A percentile compares a stretch with the other conserved stretches of the same genome.
Conservation (phyloP, 768 basidiomycete species). For the Kwoniella botswanensis region DNA sequence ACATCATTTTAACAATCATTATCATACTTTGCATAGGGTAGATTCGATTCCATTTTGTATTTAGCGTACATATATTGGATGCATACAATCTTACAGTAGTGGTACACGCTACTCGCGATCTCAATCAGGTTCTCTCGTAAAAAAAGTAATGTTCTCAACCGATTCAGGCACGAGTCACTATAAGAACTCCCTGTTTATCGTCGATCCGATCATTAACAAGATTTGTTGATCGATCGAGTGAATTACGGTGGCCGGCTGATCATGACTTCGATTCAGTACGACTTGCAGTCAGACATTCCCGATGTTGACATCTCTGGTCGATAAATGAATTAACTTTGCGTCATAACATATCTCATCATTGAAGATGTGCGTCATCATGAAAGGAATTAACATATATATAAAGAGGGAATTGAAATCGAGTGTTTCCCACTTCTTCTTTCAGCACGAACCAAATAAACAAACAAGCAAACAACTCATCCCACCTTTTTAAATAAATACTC, state of each 20-base stretch:
- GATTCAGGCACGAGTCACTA: conserved; percentile 3
- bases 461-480: not conserved
- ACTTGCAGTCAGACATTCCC: not conserved
- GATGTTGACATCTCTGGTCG: conserved; percentile 4
- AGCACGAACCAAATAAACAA: not conserved
- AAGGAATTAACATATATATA: not conserved
- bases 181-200: not conserved
- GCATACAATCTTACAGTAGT: too few relatives aligned
- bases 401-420: not conserved
- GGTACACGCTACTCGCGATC: not conserved
- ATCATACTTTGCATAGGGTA: not conserved
- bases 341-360: not conserved
- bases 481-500: not conserved
- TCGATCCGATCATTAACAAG: conserved; percentile 3
- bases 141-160: conserved; percentile 11
- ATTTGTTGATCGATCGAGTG: conserved; percentile 10
- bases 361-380: not conserved
- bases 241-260: not conserved
- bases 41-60: not conserved
- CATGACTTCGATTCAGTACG: not conserved
- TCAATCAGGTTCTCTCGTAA: not conserved
- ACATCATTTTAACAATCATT: not conserved
- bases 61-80: not conserved
- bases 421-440: not conserved
- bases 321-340: not conserved